Evolutionary conservation across 352 stramenopile genomes (phyloP), one percentile per base, ranked within the genome.

Genomic region (Thraustochytrium sp.): DNA sequence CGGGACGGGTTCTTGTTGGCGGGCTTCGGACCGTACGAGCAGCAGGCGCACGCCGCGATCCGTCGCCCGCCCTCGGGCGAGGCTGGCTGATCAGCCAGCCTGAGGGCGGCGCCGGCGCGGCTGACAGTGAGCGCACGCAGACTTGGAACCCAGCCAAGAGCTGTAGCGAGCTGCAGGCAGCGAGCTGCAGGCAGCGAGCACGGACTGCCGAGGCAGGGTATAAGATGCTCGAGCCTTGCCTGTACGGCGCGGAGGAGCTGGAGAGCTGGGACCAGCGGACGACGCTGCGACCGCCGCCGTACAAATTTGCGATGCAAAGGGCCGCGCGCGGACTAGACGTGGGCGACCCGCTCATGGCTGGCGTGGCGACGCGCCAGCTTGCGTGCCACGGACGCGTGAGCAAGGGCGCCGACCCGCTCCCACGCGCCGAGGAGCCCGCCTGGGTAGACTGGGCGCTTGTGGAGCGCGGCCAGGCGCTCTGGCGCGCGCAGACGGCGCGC

Each of bases 401-500:
- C 13, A 74, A 82, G 29, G 40, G 18, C 2, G 18, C 74, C 23
- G 13, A 11, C 1, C 8, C 84, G 18, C 62, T 82, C 9, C 51
- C 40, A 21, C 74, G 46, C 8, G 26, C 34, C n/a, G 13, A 13
- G 16, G 74, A 82, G 26, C 74, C 74, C 13, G 74, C 84, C 11
- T 82, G 74, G 74, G 74, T 82, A 9, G 62, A 82, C 29, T 82
- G 75, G 75, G 75, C 85, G 18, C 37, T 44, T 23, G 29, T 84
- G 1, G 75, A 84, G 54, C 75, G 75, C 26, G 75, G 75, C 0
- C 75, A 84, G 46, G 11, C 4, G 29, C 59, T 84, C 0, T 84
- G 75, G 75, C 34, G 36, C 13, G 51, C 18, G 21, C 56, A 83
- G 34, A 18, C 40, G 23, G 55, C 8, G 18, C 75, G 59, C 23